Base-by-base conservation (phyloP, 768 basidiomycete species). In the Tulasnella sp. region DNA sequence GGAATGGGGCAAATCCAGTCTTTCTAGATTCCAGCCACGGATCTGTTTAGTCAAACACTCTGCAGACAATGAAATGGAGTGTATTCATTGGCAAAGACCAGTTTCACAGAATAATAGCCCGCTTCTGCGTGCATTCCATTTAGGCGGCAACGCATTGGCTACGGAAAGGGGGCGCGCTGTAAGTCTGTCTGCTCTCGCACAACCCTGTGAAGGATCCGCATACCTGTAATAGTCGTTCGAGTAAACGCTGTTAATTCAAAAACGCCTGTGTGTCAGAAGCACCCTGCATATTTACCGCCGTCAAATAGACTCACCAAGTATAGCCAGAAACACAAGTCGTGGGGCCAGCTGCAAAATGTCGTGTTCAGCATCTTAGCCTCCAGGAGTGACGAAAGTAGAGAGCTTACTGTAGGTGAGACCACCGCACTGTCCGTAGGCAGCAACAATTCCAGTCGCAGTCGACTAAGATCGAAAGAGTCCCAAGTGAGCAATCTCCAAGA, bases 381-480 rank as follows among this genome's bases (percentile, higher is more conserved):
- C 58, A 6, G 17, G 25, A 12, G 29, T 11, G 58, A 42, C 42
- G 5, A 12, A 12, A 12, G 19, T 1, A n/a, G 49, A n/a, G 3
- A 25, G 31, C 58, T 64, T 34, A 64, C 58, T 64, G 58, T 64
- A 64, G 31, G 15, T 25, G 25, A 64, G 25, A 49, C 71, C 71
- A 11, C 71, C 71, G 29, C 71, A 72, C 40, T 72, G 71, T 40
- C 40, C 37, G 29, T 72, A 72, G 2, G 40, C 38, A 7, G 73
- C 36, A 38, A 74, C 73, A 19, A 54, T 74, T n/a, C 73, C 73
- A 37, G 73, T 49, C 7, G 49, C 15, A 45, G 42, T 58, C 31
- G 25, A 45, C 42, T 45, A 45, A n/a, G n/a, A n/a, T n/a, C n/a
- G n/a, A n/a, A n/a, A n/a, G n/a, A n/a, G n/a, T n/a, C n/a, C n/a